Conservation (phyloP, 305 asterid genomes). For the Fraxinus velutina region DNA sequence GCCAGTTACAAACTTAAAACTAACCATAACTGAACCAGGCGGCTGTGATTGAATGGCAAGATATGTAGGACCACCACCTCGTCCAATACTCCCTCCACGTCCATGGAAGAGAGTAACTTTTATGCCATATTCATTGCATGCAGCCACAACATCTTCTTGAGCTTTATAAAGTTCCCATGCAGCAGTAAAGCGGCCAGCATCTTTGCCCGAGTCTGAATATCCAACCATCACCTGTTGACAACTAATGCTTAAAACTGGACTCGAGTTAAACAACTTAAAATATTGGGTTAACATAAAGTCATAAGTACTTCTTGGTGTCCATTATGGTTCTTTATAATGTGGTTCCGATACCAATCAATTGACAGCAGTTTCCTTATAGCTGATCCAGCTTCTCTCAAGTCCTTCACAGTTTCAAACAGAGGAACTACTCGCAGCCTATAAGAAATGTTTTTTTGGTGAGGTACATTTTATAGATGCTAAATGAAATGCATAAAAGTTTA, state of each 20-base stretch:
- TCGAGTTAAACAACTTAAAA: not conserved
- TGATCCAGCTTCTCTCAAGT: constrained; percentile 91
- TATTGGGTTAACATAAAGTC: not conserved
- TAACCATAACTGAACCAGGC: constrained; percentile 96
- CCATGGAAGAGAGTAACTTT: constrained; percentile 78
- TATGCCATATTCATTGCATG: constrained; percentile 67
- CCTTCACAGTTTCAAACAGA: constrained; percentile 93
- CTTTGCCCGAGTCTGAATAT: constrained; percentile 82
- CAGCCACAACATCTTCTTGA: constrained; percentile 77
- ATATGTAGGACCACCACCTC: constrained; percentile 83
- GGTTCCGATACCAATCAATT: constrained; percentile 81
- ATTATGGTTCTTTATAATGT: constrained; percentile 68
- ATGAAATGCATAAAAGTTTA: not conserved
- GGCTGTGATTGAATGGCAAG: constrained; percentile 98
- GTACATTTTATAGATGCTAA: not conserved
- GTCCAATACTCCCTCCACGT: constrained; percentile 85
- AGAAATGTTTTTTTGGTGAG: constrained; percentile 12
- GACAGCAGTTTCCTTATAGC: constrained; percentile 77
- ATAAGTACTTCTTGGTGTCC: constrained; percentile 91
- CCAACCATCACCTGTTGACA: constrained; percentile 73
- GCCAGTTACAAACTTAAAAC: constrained; percentile 14
- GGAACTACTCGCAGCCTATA: constrained; percentile 90
- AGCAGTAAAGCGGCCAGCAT: constrained; percentile 75
- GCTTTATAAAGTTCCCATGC: constrained; percentile 92
- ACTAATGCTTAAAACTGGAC: constrained; percentile 1